Conservation (phyloP, 2,329 filamentous ascomycete species). For the Malbranchea zuffiana region DNA sequence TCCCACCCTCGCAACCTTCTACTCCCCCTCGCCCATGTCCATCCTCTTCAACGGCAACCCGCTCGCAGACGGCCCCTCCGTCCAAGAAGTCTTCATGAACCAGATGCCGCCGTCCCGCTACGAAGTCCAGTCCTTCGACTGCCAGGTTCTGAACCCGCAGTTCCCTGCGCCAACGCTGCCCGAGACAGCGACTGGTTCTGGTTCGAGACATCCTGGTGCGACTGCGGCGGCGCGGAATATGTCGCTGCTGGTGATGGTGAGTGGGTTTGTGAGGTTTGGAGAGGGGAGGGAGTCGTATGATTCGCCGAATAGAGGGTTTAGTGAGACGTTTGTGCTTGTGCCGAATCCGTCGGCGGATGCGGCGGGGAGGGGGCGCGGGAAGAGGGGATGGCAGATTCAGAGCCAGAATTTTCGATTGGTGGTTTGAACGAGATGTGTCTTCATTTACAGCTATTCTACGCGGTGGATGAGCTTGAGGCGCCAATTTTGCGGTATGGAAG, state of each 20-base stretch:
- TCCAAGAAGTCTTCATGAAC: slow-evolving; percentile 57
- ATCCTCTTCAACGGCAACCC: slow-evolving; percentile 72
- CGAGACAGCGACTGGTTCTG: slow-evolving; percentile 20
- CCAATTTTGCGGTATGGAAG: neutral
- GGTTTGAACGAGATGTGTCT: no score
- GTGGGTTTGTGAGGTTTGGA: slow-evolving; percentile 60
- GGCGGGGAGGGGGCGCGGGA: slow-evolving; percentile 43
- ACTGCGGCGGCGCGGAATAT: slow-evolving; percentile 45
- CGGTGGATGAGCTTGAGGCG: no score
- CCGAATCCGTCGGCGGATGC: slow-evolving; percentile 50
- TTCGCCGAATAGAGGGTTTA: slow-evolving; percentile 58
- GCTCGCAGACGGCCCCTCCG: slow-evolving; percentile 50
- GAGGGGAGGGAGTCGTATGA: slow-evolving; percentile 43
- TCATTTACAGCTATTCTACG: no score
- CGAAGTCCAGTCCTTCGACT: slow-evolving; percentile 65
- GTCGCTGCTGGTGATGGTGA: slow-evolving; percentile 61
- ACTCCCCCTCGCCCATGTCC: slow-evolving; percentile 50
- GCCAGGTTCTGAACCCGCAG: slow-evolving; percentile 63
- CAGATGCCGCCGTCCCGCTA: slow-evolving; percentile 55
- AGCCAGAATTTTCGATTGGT: slow-evolving; percentile 59
- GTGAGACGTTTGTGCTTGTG: slow-evolving; percentile 69
- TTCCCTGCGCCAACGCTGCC: slow-evolving; percentile 44
- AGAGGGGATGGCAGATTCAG: slow-evolving; percentile 54
- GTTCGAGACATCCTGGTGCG: slow-evolving; percentile 26
- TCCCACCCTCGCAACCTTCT: slow-evolving; percentile 54